Conservation (phyloP, 2,329 filamentous ascomycete genomes). For the Fusarium sp. region DNA sequence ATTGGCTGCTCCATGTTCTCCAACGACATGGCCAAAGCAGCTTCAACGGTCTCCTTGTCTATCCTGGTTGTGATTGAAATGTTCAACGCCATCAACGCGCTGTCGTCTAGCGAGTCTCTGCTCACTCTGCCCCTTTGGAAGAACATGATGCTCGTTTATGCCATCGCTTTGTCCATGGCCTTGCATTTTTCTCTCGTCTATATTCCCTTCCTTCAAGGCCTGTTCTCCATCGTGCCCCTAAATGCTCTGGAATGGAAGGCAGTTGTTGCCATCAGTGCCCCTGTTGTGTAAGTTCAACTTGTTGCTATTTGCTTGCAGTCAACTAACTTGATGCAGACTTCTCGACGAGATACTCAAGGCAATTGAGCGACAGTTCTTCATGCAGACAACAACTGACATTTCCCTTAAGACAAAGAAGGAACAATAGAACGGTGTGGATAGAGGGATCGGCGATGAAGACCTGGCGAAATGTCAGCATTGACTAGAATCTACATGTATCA, state of each 20-base stretch:
- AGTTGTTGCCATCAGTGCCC: conserved; percentile 85
- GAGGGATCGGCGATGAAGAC: conserved; percentile 20
- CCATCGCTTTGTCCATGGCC: conserved; percentile 90
- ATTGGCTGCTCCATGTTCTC: conserved; percentile 94
- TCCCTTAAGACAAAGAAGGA: conserved; percentile 63
- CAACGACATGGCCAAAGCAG: conserved; percentile 85
- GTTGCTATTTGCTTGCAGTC: not conserved
- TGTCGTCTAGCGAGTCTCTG: conserved; percentile 94
- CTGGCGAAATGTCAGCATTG: conserved; percentile 39
- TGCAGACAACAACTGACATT: conserved; percentile 57
- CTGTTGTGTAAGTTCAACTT: conserved; percentile 79
- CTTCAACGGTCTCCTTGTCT: conserved; percentile 91
- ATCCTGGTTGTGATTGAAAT: conserved; percentile 98
- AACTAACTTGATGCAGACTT: conserved; percentile 59
- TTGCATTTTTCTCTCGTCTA: conserved; percentile 96
- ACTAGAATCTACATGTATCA: conserved; percentile 46
- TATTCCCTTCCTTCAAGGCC: conserved; percentile 82
- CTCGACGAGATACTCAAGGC: conserved; percentile 88
- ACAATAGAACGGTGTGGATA: conserved; percentile 48
- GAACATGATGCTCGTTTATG: conserved; percentile 98
- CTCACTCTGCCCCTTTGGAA: conserved; percentile 95
- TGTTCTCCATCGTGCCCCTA: conserved; percentile 92
- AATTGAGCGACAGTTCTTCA: conserved; percentile 74
- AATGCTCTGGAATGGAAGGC: conserved; percentile 92
- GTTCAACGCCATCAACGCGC: conserved; percentile 98